These are phyloP conservation scores for Brassica nigra DNA, from an alignment of 345 rosid species.

Conservation along the genomic window DNA sequence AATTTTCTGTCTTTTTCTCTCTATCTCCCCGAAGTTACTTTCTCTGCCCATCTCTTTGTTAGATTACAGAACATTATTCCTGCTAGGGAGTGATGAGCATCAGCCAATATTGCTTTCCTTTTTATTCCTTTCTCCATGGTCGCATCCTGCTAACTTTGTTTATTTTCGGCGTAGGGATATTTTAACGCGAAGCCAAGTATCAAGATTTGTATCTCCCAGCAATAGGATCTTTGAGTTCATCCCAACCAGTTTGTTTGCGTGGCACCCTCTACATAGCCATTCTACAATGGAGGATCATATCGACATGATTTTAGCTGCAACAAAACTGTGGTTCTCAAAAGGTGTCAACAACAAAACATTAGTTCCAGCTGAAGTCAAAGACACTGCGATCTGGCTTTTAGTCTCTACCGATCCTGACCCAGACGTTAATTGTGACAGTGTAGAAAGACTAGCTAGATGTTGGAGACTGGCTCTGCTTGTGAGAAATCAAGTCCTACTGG, in stretches of 20 bases:
- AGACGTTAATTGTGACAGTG: slow-evolving; percentile 43
- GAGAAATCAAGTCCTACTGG: slow-evolving; percentile 59
- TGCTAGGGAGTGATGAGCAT: slow-evolving; percentile 12
- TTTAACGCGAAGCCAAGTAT: slow-evolving; percentile 50
- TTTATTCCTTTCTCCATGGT: not conserved
- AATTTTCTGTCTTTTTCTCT: slow-evolving; percentile 40
- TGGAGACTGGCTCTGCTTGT: slow-evolving; percentile 85
- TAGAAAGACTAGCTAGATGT: slow-evolving; percentile 38
- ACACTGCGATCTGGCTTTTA: slow-evolving; percentile 74
- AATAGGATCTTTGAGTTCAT: slow-evolving; percentile 52
- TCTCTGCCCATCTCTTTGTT: not conserved
- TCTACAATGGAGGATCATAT: slow-evolving; percentile 45
- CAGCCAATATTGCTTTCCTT: slow-evolving; percentile 7
- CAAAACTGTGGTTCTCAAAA: slow-evolving; percentile 50
- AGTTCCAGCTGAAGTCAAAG: slow-evolving; percentile 54
- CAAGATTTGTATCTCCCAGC: slow-evolving; percentile 62
- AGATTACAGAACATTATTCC: not conserved
- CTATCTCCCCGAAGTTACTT: not conserved
- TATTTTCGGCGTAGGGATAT: slow-evolving; percentile 66
- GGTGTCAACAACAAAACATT: slow-evolving; percentile 40
- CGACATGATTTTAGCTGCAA: slow-evolving; percentile 53
- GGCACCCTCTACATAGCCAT: slow-evolving; percentile 48
- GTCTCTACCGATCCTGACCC: slow-evolving; percentile 50
- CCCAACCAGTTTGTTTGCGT: slow-evolving; percentile 62
- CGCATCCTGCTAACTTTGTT: slow-evolving; percentile 20